Conservation (phyloP, 768 basidiomycete genomes). For the Kwoniella dejecticola region DNA sequence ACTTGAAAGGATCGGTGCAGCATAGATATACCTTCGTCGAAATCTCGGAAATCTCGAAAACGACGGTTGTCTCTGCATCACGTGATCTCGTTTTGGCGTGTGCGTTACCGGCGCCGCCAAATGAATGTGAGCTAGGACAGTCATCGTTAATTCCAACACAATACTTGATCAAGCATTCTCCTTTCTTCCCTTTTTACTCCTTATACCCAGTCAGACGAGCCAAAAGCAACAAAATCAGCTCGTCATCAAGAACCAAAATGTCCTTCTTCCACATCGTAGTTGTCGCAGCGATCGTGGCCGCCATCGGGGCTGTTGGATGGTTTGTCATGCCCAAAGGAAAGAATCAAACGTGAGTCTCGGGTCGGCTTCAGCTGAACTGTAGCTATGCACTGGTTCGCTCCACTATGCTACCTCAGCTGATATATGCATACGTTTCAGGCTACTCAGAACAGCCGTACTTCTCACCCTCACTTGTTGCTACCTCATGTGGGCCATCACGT, state of each 20-base stretch:
- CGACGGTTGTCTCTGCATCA: not conserved
- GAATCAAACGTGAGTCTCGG: slow-evolving; percentile 74
- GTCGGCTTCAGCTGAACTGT: too few species aligned
- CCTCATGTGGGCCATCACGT: slow-evolving; percentile 97
- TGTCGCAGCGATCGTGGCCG: slow-evolving; percentile 67
- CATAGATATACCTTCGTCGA: too few species aligned
- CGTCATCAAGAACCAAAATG: too few species aligned
- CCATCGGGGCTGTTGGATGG: slow-evolving; percentile 67
- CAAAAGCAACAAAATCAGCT: too few species aligned
- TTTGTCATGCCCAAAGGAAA: slow-evolving; percentile 80
- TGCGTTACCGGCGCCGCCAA: too few species aligned
- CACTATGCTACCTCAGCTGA: slow-evolving; percentile 9
- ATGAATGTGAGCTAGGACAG: not conserved
- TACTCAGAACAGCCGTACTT: slow-evolving; percentile 77
- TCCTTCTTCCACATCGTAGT: slow-evolving; percentile 67
- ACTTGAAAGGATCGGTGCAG: too few species aligned
- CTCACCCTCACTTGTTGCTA: slow-evolving; percentile 81
- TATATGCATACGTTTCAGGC: slow-evolving; percentile 59
- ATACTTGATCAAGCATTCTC: not conserved
- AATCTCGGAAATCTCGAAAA: slow-evolving; percentile 8
- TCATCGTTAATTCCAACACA: not conserved
- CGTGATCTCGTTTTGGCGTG: not conserved
- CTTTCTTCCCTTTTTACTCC: not conserved
- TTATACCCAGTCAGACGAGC: not conserved
- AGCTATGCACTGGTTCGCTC: too few species aligned